Evolutionary conservation across 208 protist genomes (phyloP), one percentile per base, ranked within the genome.

Genomic region (Leishmania martiniquensis): DNA sequence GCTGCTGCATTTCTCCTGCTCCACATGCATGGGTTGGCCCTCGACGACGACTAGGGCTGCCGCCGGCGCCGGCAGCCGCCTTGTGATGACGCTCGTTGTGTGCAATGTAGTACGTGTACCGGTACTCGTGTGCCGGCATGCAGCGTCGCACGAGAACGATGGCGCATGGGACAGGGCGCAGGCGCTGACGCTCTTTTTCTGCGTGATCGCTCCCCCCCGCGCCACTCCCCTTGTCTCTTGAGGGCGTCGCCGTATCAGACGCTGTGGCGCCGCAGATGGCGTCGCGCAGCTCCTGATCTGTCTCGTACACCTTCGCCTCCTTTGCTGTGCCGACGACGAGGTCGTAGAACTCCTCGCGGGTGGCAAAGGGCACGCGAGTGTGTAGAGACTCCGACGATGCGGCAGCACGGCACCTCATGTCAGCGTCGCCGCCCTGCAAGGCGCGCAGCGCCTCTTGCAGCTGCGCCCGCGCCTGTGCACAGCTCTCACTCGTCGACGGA

Each of bases 111-210:
- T 87, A 84, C 44, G 73, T 82, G 47, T 80, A 60, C 15, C 69
- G 60, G 70, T 85, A 82, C 55, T 73, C 75, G 15, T 80, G 72
- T 15, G 70, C 70, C 2, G 81, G 20, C 62, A 81, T 83, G 65
- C 78, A 82, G 29, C 70, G 77, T 4, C 88, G 82, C 68, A 91
- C 80, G 13, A 89, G 62, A n/a, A 87, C 60, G 25, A 91, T 72
- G 37, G 80, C 88, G n/a, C 83, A 87, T 47, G 85, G 86, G 22
- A 90, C 75, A 4, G 86, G 86, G 2, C 86, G 78, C 17, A 89
- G 57, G 22, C 82, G 75, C 9, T n/a, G 22, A 20, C 9, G 22
- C 37, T 47, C 25, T 25, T 32, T 47, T 32, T 37, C 73, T n/a
- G 59, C 60, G 6, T 2, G 12, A 25, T 45, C 9, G 66, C n/a